Percentiles rank a stretch among this genome's conserved stretches.
Conservation (phyloP, 2,329 filamentous ascomycete genomes). For the Penicillium sp. region DNA sequence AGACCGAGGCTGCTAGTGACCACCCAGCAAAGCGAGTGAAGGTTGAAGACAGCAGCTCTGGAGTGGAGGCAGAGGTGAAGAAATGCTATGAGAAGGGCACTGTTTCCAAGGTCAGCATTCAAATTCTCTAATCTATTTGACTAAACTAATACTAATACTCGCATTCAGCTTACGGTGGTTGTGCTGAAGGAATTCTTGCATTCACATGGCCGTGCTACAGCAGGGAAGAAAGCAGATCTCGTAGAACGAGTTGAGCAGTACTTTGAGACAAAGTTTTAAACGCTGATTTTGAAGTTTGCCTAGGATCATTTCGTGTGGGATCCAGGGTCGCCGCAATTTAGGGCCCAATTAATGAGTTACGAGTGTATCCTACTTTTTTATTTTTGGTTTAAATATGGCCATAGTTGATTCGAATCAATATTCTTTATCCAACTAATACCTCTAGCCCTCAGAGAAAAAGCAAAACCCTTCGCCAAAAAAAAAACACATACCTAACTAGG, state of each 20-base stretch:
- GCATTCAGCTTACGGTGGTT: conserved; percentile 44
- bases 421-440: neutral
- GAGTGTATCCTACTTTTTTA: neutral
- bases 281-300: neutral
- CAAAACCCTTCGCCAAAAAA: neutral
- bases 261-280: conserved; percentile 44
- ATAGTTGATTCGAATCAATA: neutral
- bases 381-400: neutral
- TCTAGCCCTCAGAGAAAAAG: neutral
- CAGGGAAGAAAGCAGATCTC: conserved; percentile 52
- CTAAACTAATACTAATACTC: conserved; percentile 5
- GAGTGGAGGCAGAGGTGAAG: conserved; percentile 41
- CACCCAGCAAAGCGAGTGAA: conserved; percentile 49
- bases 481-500: too few species aligned
- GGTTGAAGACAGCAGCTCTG: conserved; percentile 28
- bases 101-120: conserved; percentile 40
- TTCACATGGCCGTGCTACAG: conserved; percentile 41
- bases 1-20: conserved; percentile 26
- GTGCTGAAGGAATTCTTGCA: conserved; percentile 48
- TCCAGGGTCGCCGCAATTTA: neutral
- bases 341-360: neutral
- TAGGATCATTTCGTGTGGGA: neutral
- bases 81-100: conserved; percentile 42
- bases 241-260: conserved; percentile 50
- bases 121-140: neutral